These are phyloP conservation scores for Hydrangea macrophylla DNA, from an alignment of 148 eudicot genomes.

Conservation along the genomic window DNA sequence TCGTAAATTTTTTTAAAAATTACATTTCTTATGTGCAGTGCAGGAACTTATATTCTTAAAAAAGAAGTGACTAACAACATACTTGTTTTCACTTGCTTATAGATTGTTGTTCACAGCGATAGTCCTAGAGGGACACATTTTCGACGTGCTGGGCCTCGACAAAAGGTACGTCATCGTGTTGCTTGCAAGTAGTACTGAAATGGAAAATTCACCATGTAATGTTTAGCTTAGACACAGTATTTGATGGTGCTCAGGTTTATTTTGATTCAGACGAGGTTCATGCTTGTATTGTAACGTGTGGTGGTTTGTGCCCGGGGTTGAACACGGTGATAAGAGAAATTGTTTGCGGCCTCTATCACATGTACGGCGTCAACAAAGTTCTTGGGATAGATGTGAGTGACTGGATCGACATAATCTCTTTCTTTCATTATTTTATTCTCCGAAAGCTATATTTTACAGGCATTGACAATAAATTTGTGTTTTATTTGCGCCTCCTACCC, in stretches of 20 bases:
- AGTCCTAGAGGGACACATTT: conserved; percentile 72
- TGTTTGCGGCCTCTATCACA: conserved; percentile 71
- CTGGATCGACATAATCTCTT: background rate
- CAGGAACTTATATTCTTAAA: background rate
- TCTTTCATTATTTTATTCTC: background rate
- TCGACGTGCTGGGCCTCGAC: conserved; percentile 87
- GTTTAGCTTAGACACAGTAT: conserved; percentile 16
- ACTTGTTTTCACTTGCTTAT: conserved; percentile 3
- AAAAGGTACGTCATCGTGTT: conserved; percentile 42
- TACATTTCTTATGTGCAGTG: no score
- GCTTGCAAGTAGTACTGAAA: background rate
- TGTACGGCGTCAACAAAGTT: conserved; percentile 76
- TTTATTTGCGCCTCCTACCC: background rate
- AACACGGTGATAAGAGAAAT: conserved; percentile 90
- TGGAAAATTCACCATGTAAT: background rate
- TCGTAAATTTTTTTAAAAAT: background rate
- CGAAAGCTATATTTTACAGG: background rate
- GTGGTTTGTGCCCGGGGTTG: conserved; percentile 90
- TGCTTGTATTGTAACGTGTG: conserved; percentile 92
- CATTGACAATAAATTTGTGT: background rate
- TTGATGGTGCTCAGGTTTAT: conserved; percentile 55
- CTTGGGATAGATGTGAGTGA: conserved; percentile 80
- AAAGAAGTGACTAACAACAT: background rate
- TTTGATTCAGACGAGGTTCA: conserved; percentile 69
- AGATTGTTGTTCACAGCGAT: conserved; percentile 82